phyloP scores from a whole-genome alignment of 306 rosid genomes.

The Quercus robur region DNA sequence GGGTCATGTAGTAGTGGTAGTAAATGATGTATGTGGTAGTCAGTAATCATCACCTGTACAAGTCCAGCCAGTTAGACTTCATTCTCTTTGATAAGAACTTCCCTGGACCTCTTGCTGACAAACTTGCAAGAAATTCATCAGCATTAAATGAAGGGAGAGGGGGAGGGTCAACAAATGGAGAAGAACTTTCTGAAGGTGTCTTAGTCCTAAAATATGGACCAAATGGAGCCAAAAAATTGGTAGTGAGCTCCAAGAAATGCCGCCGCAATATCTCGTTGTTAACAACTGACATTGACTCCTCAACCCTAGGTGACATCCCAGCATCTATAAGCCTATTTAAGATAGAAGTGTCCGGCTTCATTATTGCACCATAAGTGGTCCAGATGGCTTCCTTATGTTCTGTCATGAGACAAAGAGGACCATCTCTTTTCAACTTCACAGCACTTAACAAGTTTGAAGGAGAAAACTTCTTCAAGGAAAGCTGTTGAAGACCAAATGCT shows the following conservation, averaged over 20 bases:
- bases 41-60: constrained; percentile 56
- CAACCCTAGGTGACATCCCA: constrained; percentile 80
- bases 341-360: constrained; percentile 87
- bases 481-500: constrained; percentile 74
- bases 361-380: constrained; percentile 78
- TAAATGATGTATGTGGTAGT: constrained; percentile 1
- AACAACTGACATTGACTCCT: constrained; percentile 90
- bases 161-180: constrained; percentile 80
- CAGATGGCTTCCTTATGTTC: constrained; percentile 96
- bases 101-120: constrained; percentile 85
- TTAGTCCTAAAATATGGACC: constrained; percentile 80
- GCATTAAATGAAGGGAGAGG: constrained; percentile 57
- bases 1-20: constrained; percentile 7
- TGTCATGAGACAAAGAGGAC: constrained; percentile 96
- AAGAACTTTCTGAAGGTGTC: constrained; percentile 70
- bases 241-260: constrained; percentile 87
- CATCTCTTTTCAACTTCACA: constrained; percentile 82
- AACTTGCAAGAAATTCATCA: constrained; percentile 68
- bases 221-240: constrained; percentile 91
- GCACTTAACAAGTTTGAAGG: constrained; percentile 78
- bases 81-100: constrained; percentile 83
- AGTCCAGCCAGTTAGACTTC: constrained; percentile 87
- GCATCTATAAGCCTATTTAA: constrained; percentile 89
- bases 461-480: constrained; percentile 70
- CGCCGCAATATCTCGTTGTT: constrained; percentile 83